Conservation (phyloP, 2,329 filamentous ascomycete genomes). For the Fusarium phyllophilum region DNA sequence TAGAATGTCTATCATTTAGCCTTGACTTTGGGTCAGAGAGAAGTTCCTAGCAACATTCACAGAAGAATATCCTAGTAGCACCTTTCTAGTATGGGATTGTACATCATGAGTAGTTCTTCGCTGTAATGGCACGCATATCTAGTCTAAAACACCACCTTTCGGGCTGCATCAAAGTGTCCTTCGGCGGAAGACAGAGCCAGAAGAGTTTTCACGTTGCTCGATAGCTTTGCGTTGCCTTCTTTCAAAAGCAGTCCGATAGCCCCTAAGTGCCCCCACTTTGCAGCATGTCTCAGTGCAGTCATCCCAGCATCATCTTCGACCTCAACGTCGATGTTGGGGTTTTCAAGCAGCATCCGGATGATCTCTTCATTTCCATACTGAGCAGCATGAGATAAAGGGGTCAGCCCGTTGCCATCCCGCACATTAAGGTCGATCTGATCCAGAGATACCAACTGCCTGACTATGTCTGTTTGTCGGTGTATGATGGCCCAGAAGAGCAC, state of each 20-base stretch:
- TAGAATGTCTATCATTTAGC: too few relatives aligned
- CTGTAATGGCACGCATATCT: too few relatives aligned
- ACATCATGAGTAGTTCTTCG: too few relatives aligned
- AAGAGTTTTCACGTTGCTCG: background rate
- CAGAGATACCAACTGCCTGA: background rate
- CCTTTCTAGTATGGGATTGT: too few relatives aligned
- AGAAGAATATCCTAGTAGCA: too few relatives aligned
- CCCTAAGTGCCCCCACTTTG: background rate
- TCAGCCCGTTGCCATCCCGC: background rate
- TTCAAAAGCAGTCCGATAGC: background rate
- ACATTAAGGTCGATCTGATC: background rate
- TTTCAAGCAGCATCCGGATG: background rate
- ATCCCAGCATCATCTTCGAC: background rate
- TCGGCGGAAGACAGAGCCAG: background rate
- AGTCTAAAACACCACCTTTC: too few relatives aligned
- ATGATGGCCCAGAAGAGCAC: rapidly evolving
- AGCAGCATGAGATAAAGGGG: background rate
- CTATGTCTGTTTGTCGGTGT: rapidly evolving
- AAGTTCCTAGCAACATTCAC: too few relatives aligned
- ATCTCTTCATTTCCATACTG: background rate
- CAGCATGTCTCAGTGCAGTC: background rate
- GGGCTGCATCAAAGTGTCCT: background rate
- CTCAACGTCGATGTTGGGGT: background rate
- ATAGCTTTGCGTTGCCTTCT: background rate
- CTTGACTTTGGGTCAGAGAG: too few relatives aligned